phyloP scores from a whole-genome alignment of 306 rosid genomes.

The Gastrolobium villosum region DNA sequence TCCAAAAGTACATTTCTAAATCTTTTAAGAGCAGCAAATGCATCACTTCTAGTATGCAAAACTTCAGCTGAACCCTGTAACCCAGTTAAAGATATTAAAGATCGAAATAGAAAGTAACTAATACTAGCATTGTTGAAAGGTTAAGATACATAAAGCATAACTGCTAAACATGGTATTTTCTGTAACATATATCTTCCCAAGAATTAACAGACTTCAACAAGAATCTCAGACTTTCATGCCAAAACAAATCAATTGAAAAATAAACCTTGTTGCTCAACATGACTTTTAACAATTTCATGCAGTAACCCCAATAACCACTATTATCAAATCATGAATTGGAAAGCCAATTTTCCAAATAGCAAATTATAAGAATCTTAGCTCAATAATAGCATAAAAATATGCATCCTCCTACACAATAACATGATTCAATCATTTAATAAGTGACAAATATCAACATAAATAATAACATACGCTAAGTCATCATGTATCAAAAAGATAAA shows the following conservation, averaged over 20 bases:
- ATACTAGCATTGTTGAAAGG: background rate
- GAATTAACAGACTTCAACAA: background rate
- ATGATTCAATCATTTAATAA: background rate
- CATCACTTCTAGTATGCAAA: slow-evolving; percentile 91
- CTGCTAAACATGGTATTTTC: background rate
- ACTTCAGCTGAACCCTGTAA: slow-evolving; percentile 97
- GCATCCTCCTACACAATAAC: background rate
- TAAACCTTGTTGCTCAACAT: background rate
- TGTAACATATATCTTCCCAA: background rate
- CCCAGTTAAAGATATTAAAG: background rate
- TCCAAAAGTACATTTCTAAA: slow-evolving; percentile 90
- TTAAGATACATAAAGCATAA: background rate
- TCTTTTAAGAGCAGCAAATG: slow-evolving; percentile 91
- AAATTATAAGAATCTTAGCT: background rate
- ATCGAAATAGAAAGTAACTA: background rate
- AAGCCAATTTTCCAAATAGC: background rate
- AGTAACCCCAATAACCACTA: background rate
- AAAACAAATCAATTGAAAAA: slow-evolving; percentile 18
- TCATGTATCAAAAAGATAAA: background rate
- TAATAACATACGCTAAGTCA: background rate
- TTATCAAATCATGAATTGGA: background rate
- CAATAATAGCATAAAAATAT: background rate
- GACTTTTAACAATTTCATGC: slow-evolving; percentile 8
- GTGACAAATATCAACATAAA: background rate
- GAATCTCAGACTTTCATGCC: background rate